Evolutionary conservation across 192 early-diverging fungal genomes (phyloP), one percentile per base, ranked within the genome.

Genomic region (Backusella circina): DNA sequence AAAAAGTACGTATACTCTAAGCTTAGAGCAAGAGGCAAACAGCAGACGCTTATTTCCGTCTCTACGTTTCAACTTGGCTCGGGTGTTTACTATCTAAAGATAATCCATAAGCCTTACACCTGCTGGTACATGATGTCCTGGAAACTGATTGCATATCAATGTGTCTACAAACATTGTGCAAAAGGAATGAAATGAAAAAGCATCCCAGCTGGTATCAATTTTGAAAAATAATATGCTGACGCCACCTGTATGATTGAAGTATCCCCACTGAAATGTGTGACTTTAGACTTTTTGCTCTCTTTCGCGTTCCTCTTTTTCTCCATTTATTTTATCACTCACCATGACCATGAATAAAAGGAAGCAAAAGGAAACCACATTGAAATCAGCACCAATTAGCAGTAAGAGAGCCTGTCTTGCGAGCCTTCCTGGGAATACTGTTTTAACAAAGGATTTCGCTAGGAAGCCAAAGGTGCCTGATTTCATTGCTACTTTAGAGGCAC

Each of bases 21-120:
- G 67, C 67, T 41, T 69, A 69, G 37, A 69, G 18, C 67, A 69
- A 18, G 21, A 38, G 16, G 6, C 36, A 69, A 69, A 69, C 67
- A 69, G 10, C 32, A 35, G 37, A 39, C 18, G 35, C 37, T 41
- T 41, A 69, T 9, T 0, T 41, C 67, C 37, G 21, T 39, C 67
- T 69, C 12, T 21, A 69, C 37, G 67, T 3, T 39, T 41, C 68
- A 26, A 28, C 0, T 44, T 70, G 31, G 65, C 32, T 66, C 65
- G 30, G 65, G 13, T 66, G 65, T 66, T 8, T 32, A 66, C 65
- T 18, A 31, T 23, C 65, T 3, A 66, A 66, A 66, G 65, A 18
- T 33, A 33, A 15, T 66, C 65, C 65, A 66, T 66, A 66, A 66
- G 2, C 8, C 65, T 33, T 66, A 66, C 32, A 66, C 2, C 13